Conservation (phyloP, 2,329 filamentous ascomycete genomes). For the Fusarium chlamydosporum region DNA sequence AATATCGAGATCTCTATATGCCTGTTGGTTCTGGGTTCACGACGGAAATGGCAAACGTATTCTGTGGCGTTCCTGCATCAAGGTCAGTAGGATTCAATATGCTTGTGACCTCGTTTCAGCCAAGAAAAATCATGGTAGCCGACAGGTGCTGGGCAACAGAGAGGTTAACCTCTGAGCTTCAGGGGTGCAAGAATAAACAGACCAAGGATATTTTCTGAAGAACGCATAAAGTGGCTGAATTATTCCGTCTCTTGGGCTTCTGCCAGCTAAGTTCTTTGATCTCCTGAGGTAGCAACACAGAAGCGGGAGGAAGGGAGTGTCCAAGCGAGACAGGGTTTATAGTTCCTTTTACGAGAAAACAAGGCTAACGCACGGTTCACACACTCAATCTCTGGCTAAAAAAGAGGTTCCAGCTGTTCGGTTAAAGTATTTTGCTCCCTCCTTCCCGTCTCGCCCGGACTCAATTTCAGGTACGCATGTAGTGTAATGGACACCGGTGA, state of each 20-base stretch:
- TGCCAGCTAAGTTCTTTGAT: no score
- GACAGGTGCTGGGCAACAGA: no score
- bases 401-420: not conserved
- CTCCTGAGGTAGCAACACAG: not conserved
- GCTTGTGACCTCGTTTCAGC: conserved; percentile 18
- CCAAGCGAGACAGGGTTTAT: not conserved
- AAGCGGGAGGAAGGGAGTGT: not conserved
- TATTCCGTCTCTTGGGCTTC: no score
- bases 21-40: not conserved
- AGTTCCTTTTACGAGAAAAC: not conserved
- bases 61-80: not conserved
- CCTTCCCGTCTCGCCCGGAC: not conserved
- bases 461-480: not conserved
- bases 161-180: no score
- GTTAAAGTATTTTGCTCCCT: conserved; percentile 1
- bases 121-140: conserved; percentile 1
- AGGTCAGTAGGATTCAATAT: not conserved
- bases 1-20: not conserved
- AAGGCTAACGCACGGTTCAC: conserved; percentile 2
- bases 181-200: no score
- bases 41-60: not conserved
- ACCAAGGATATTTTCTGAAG: no score
- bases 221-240: no score
- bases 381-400: not conserved
- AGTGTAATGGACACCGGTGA: not conserved